These are phyloP conservation scores for Verticillium isaacii DNA, from an alignment of 2,329 filamentous ascomycete species.

Conservation along the genomic window DNA sequence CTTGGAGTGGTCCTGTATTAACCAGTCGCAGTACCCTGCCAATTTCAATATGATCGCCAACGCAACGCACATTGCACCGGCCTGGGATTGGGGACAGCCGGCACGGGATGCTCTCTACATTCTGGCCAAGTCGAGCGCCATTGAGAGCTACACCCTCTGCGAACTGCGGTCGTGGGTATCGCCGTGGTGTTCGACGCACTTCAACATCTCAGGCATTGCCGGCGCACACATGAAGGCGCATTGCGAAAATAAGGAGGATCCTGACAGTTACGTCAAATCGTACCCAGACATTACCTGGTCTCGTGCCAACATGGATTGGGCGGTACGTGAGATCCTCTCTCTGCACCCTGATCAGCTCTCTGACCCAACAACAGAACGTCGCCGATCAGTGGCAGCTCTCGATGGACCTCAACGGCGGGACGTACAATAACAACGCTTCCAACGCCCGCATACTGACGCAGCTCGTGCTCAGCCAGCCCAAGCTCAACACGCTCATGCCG, in stretches of 20 bases:
- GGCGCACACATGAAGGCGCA: constrained; percentile 56
- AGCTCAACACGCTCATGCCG: constrained; percentile 49
- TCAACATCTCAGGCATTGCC: constrained; percentile 47
- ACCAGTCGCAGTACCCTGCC: constrained; percentile 40
- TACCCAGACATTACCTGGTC: constrained; percentile 26
- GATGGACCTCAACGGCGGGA: constrained; percentile 52
- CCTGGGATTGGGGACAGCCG: constrained; percentile 19
- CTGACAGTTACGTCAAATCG: constrained; percentile 48
- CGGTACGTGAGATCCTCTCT: constrained; percentile 16
- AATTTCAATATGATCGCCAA: constrained; percentile 65
- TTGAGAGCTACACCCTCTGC: constrained; percentile 60
- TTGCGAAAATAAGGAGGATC: constrained; percentile 54
- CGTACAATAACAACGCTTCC: constrained; percentile 49
- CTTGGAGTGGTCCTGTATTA: not conserved
- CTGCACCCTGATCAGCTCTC: not conserved
- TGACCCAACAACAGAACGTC: constrained; percentile 30
- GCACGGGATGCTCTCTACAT: constrained; percentile 56
- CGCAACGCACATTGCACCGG: constrained; percentile 27
- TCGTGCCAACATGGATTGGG: constrained; percentile 43
- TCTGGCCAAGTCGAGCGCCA: constrained; percentile 43
- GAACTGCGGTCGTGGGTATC: constrained; percentile 60
- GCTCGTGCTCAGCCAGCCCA: constrained; percentile 34
- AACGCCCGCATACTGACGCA: constrained; percentile 56
- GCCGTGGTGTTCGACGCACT: constrained; percentile 61
- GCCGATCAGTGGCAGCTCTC: constrained; percentile 49